These are phyloP conservation scores for Syzygium aromaticum DNA, from an alignment of 345 rosid species.

Conservation along the genomic window DNA sequence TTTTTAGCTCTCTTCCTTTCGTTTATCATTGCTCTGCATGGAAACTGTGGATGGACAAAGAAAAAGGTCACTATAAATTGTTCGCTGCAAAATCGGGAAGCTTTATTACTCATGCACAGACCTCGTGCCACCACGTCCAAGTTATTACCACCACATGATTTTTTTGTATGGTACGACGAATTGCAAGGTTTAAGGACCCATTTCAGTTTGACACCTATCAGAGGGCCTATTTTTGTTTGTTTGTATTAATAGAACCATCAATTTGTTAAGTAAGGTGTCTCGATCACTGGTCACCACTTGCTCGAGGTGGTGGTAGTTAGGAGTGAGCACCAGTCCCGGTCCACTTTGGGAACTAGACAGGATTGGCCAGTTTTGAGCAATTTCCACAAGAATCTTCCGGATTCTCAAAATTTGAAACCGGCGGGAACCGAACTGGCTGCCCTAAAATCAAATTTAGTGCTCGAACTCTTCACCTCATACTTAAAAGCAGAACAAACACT, in stretches of 20 bases:
- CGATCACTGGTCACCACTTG: neutral
- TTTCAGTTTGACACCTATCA: neutral
- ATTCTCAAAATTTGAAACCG: neutral
- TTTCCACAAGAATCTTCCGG: neutral
- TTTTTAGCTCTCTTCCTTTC: neutral
- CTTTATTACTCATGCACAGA: neutral
- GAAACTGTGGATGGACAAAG: neutral
- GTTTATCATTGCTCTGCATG: neutral
- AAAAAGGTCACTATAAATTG: neutral
- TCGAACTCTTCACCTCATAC: neutral
- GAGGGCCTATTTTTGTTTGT: neutral
- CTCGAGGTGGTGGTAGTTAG: neutral
- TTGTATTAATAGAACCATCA: neutral
- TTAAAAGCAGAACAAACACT: neutral
- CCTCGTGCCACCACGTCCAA: neutral
- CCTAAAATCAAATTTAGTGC: neutral
- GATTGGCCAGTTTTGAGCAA: neutral
- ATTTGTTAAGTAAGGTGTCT: neutral
- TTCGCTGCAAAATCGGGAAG: neutral
- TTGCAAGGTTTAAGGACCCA: neutral
- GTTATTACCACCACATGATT: neutral
- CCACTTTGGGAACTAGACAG: neutral
- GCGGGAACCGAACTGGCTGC: neutral
- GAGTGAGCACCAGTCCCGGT: neutral
- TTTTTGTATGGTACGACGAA: neutral